Base-by-base conservation (phyloP, 202 grass and related monocot species). In the Setaria italica region DNA sequence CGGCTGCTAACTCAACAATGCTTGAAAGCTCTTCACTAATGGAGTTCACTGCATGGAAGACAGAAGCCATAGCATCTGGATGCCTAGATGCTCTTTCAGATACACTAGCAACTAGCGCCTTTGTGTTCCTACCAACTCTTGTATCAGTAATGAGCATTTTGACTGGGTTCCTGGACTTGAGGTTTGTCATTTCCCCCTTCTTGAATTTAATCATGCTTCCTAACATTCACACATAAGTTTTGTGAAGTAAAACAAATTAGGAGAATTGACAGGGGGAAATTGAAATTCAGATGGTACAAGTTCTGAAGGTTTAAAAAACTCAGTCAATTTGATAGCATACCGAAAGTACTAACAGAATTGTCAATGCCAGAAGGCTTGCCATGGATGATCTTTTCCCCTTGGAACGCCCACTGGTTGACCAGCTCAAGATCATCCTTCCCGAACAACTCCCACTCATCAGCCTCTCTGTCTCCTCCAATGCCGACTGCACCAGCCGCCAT, bases 311-410 rank as follows among this genome's bases (percentile, higher is more conserved):
- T 67, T 2, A 41, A 8, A 12, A 7, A 25, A 54, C 47, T 15
- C 12, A 58, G n/a, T 43, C 4, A 39, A 63, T 75, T 42, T 78
- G 12, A 35, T 10, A 54, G 12, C 77, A 62, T 94, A 98, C 96
- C 97, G 1, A 85, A 94, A 66, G 91, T 94, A 87, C 92, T 99
- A 50, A 96, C 87, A 4, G 93, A 74, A 62, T 94, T 96, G 82
- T 99, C 97, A 9, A 99, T 92, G 81, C 97, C 97, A 42, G 97
- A 99, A 88, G 97, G 97, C 69, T 92, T 99, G 33, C 93, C 97
- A 37, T 94, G 97, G 60, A 96, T 91, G 59, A 99, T 99, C 76
- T 89, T 96, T 74, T 99, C 93, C 45, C 93, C 97, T 85, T 99
- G 90, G 70, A 94, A 94, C 12, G 93, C 91, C 97, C 97, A 99